Evolutionary conservation across 1,284 basidiomycete genomes (phyloP).

Genomic region (Neolentinus lepideus): DNA sequence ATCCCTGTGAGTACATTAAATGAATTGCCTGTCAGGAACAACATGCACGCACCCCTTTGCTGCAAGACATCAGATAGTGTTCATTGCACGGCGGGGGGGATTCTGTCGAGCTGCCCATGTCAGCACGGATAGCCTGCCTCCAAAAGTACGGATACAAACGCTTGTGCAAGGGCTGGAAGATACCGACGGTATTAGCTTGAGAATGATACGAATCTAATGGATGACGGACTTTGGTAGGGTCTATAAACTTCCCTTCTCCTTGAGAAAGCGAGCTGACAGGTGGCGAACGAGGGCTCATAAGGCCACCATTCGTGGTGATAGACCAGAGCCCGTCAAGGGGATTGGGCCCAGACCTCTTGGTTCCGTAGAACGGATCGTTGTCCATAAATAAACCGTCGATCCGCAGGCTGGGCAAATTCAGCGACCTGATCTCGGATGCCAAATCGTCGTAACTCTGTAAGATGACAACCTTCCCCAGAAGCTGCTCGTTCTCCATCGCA

Average conservation of each 20-base stretch:
- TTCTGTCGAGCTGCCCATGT: constrained; percentile 35
- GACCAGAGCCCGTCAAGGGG: constrained; percentile 13
- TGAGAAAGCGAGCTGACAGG: constrained; percentile 11
- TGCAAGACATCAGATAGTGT: constrained; percentile 71
- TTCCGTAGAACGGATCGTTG: constrained; percentile 33
- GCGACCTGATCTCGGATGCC: constrained; percentile 38
- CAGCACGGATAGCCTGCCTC: constrained; percentile 6
- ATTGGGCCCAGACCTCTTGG: constrained; percentile 31
- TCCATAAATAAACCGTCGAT: constrained; percentile 60
- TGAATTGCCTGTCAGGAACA: neutral
- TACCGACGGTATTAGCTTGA: neutral
- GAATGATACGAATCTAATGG: neutral
- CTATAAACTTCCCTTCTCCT: constrained; percentile 18
- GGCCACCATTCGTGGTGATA: constrained; percentile 21
- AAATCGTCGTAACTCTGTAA: constrained; percentile 42
- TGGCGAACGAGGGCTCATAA: constrained; percentile 24
- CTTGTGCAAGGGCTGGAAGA: constrained; percentile 27
- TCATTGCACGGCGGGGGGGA: constrained; percentile 77
- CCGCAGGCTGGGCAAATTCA: constrained; percentile 45
- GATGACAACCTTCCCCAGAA: constrained; percentile 60
- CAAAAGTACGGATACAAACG: constrained; percentile 17
- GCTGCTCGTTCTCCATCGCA: constrained; percentile 42
- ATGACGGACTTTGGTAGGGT: constrained; percentile 21
- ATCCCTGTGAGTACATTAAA: constrained; percentile 32
- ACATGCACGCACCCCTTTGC: constrained; percentile 53